Evolutionary conservation across 2,329 filamentous ascomycete genomes (phyloP).

Genomic region (Elsinoe fawcettii): DNA sequence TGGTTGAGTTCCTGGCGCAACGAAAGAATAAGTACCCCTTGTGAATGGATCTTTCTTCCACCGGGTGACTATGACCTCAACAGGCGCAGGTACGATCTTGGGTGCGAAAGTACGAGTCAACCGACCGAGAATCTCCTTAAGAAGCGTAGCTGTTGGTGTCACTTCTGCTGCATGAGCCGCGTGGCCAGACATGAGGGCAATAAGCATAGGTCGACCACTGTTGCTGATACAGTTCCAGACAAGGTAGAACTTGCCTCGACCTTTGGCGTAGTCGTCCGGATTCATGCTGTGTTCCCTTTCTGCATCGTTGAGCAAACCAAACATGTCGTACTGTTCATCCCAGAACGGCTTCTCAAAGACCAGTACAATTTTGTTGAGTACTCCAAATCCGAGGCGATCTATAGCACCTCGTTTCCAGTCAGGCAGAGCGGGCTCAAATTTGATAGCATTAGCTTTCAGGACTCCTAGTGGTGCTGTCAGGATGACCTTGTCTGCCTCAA

Average conservation of each 20-base stretch:
- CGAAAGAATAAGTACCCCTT: constrained; percentile 91
- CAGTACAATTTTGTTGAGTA: constrained; percentile 88
- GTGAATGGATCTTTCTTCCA: constrained; percentile 90
- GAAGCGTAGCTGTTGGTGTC: constrained; percentile 64
- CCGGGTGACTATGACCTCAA: constrained; percentile 81
- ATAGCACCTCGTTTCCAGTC: constrained; percentile 77
- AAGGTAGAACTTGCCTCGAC: constrained; percentile 87
- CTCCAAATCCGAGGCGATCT: constrained; percentile 77
- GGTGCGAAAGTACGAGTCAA: constrained; percentile 65
- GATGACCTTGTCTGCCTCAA: constrained; percentile 86
- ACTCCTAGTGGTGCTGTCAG: constrained; percentile 86
- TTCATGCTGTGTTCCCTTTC: constrained; percentile 60
- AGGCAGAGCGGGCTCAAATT: constrained; percentile 88
- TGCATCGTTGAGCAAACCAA: constrained; percentile 77
- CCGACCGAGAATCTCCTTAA: constrained; percentile 72
- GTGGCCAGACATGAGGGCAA: constrained; percentile 93
- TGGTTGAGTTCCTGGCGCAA: constrained; percentile 69
- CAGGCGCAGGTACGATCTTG: constrained; percentile 61
- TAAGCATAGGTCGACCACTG: constrained; percentile 73
- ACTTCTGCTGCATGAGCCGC: constrained; percentile 82
- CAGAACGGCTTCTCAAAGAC: constrained; percentile 88
- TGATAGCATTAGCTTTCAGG: constrained; percentile 69
- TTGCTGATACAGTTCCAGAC: constrained; percentile 96
- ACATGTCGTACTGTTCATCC: constrained; percentile 84
- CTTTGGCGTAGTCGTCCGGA: constrained; percentile 69